Evolutionary conservation across 2,329 filamentous ascomycete species (phyloP), one percentile per base, ranked within the genome.

Genomic region (Corniculantispora saksenae): DNA sequence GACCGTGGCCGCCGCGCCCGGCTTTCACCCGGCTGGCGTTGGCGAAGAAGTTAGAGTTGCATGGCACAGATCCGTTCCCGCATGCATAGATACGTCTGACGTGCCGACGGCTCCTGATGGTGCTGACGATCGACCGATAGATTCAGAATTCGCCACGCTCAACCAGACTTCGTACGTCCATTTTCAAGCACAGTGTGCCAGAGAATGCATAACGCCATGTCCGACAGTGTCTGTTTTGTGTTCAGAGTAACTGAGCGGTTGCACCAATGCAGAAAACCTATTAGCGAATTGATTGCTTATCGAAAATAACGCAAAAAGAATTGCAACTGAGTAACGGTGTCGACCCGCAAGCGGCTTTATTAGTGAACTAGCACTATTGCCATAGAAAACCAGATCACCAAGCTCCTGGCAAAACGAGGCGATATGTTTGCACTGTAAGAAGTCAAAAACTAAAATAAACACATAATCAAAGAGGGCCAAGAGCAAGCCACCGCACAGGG

Each of bases 41-140:
- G 29, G 23, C 27, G 8, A 0, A 35, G n/a, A 38, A 13, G 27
- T 58, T 58, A 60, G 29, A 25, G 43, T 50, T 50, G 50, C n/a
- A 9, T 21, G 2, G 29, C 57, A 60, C 27, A 60, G 57, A 50
- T 60, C 45, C 29, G 29, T 60, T 60, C 45, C 57, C 43, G 32
- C 57, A 35, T 13, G 5, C 38, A 40, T 17, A 25, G 55, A 47
- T 47, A n/a, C 13, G 55, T 8, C 53, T 55, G 53, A 55, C 12
- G 23, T 51, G 48, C 3, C 38, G 38, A 43, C 38, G 10, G 38
- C 17, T 43, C 6, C 38, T 32, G 38, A 43, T 13, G 38, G 10
- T 13, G 17, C 17, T 43, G 10, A 4, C 17, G 38, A 43, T 43
- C 38, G 38, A 13, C 38, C 5, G 38, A 43, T 43, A 7, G 38